Evolutionary conservation across 2,329 filamentous ascomycete genomes (phyloP).

Genomic region (Exophiala sp.): DNA sequence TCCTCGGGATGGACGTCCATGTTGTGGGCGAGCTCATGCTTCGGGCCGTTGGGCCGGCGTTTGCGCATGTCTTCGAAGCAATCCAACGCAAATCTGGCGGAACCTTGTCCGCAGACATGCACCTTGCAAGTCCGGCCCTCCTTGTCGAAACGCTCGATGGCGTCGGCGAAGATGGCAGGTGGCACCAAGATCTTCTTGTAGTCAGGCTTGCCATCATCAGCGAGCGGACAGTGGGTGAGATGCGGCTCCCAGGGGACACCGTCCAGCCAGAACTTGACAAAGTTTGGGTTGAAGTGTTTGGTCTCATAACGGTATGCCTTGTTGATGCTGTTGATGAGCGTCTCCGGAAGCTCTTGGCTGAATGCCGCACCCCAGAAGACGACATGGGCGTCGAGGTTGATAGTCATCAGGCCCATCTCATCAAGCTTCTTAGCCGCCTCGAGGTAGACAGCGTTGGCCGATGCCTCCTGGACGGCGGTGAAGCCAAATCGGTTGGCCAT

Average conservation of each 20-base stretch:
- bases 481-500: conserved; percentile 27
- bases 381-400: conserved; percentile 18
- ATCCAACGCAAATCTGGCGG: conserved; percentile 32
- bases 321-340: conserved; percentile 12
- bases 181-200: conserved; percentile 21
- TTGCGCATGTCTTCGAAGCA: conserved; percentile 30
- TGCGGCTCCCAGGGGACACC: conserved; percentile 19
- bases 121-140: conserved; percentile 34
- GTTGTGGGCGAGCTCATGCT: conserved; percentile 30
- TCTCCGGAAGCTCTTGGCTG: conserved; percentile 8
- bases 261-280: conserved; percentile 30
- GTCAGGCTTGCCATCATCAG: conserved; percentile 29
- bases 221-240: conserved; percentile 28
- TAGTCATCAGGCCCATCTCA: conserved; percentile 9
- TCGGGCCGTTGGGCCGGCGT: conserved; percentile 29
- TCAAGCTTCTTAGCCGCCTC: conserved; percentile 14
- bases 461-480: conserved; percentile 17
- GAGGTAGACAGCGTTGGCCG: conserved; percentile 17
- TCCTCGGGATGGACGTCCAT: conserved; percentile 14
- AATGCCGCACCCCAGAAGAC: conserved; percentile 15
- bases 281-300: conserved; percentile 17
- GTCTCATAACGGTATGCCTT: conserved; percentile 9
- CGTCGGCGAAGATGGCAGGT: conserved; percentile 24
- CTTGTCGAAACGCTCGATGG: conserved; percentile 31
- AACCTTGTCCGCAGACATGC: conserved; percentile 33